Conservation (phyloP, 1,284 basidiomycete genomes). For the Austropuccinia psidii region DNA sequence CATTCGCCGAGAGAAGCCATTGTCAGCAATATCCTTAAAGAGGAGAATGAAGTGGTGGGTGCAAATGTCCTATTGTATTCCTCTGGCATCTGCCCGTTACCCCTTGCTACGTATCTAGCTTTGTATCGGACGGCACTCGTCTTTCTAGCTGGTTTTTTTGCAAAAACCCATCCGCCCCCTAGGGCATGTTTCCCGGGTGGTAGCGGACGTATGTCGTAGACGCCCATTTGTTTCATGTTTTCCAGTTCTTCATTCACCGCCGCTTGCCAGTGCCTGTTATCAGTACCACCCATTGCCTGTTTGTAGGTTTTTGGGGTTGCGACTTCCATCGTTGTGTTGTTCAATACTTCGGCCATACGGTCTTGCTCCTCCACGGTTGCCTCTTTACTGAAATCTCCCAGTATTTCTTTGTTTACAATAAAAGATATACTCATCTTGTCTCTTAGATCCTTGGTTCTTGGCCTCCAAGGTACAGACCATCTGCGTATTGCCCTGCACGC, state of each 20-base stretch:
- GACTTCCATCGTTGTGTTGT: no score
- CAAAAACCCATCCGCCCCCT: not conserved
- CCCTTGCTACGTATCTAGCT: not conserved
- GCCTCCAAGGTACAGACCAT: not conserved
- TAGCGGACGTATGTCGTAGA: not conserved
- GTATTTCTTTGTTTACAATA: not conserved
- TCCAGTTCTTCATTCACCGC: not conserved
- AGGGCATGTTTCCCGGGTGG: not conserved
- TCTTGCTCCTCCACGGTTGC: not conserved
- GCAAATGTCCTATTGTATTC: slow-evolving; percentile 8
- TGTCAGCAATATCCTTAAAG: not conserved
- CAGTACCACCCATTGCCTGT: not conserved
- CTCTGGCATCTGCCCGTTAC: not conserved
- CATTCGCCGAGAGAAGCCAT: not conserved
- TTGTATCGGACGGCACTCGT: not conserved
- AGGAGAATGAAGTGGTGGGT: slow-evolving; percentile 6
- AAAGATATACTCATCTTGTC: not conserved
- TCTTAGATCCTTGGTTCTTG: not conserved
- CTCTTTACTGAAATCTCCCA: not conserved
- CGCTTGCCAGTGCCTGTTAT: not conserved
- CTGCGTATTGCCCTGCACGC: not conserved
- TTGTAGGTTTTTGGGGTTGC: not conserved
- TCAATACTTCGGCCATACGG: no score
- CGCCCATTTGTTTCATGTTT: not conserved
- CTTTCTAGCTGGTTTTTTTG: not conserved